Base-by-base conservation (phyloP, 2,329 filamentous ascomycete genomes). In the Zymoseptoria brevis region DNA sequence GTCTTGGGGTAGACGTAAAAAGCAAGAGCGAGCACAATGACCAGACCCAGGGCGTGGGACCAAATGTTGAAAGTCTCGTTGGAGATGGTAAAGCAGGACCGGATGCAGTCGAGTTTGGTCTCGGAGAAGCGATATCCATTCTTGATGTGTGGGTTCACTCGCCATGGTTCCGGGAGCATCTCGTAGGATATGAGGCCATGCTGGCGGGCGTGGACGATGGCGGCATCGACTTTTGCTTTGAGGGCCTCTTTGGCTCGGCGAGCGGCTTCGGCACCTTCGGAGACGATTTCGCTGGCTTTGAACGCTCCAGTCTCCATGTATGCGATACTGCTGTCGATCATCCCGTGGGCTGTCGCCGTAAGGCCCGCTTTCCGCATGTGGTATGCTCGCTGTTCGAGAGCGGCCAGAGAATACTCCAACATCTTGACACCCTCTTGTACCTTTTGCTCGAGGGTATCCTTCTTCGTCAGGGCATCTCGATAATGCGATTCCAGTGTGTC, bases 61-160 rank as follows among this genome's bases (percentile, higher is more conserved):
- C 94, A 99, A 71, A 99, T 99, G 76, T 99, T 99, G 78, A 97
- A 87, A 49, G 88, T 83, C 76, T 99, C 94, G 75, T 99, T 99
- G 64, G 90, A 95, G 60, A 94, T 78, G 63, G 84, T 92, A 60
- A 73, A 71, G 62, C 90, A 85, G 21, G 91, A 96, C 55, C 84
- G 83, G 55, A 97, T 79, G 72, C 93, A 97, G 67, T 93, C 93
- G 58, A 93, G 79, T 74, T 96, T 96, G 60, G 89, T 91, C 69
- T 96, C 90, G 62, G 85, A 88, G 78, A 99, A 99, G 55, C 94
- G 92, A 73, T 99, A 99, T 19, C 94, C 94, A 57, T 84, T 85
- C 55, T 86, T 80, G 71, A 99, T 97, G 75, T 99, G 90, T 1
- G 92, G 91, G 75, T 99, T 99, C 70, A 96, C 87, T 61, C 89